These are phyloP conservation scores for Golubevia sp. DNA, from an alignment of 1,284 basidiomycete species.

Conservation along the genomic window DNA sequence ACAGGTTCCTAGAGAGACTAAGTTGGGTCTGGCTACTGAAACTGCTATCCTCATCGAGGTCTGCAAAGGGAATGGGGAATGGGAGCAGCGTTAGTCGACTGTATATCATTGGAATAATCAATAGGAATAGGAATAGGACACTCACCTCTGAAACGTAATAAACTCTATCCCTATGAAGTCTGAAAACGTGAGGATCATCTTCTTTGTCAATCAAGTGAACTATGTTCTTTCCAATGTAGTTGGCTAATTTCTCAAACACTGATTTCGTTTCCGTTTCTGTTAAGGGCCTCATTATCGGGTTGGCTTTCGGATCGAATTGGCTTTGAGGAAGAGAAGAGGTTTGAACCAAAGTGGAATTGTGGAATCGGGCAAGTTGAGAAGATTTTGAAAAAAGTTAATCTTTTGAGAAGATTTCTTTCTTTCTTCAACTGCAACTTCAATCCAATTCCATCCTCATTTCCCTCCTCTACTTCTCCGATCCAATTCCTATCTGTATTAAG, in stretches of 20 bases:
- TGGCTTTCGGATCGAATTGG: too few species aligned
- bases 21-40: conserved; percentile 87
- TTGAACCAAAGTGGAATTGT: too few species aligned
- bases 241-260: conserved; percentile 86
- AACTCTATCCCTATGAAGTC: conserved; percentile 60
- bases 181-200: conserved; percentile 54
- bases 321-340: too few species aligned
- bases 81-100: conserved; percentile 15
- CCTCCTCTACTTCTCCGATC: too few species aligned
- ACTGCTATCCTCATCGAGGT: conserved; percentile 89
- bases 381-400: conserved; percentile 14
- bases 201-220: conserved; percentile 66
- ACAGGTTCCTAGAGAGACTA: conserved; percentile 92
- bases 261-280: conserved; percentile 84
- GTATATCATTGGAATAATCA: neutral
- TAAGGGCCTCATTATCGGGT: conserved; percentile 75
- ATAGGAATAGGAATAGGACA: neutral
- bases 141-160: conserved; percentile 50
- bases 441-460: too few species aligned
- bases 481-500: too few species aligned
- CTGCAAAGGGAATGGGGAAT: conserved; percentile 90
- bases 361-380: neutral
- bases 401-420: too few species aligned
- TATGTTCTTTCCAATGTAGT: conserved; percentile 89
- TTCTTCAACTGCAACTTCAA: too few species aligned